Evolutionary conservation across 2,329 filamentous ascomycete species (phyloP).

Genomic region (Colletotrichum ledebouriae): DNA sequence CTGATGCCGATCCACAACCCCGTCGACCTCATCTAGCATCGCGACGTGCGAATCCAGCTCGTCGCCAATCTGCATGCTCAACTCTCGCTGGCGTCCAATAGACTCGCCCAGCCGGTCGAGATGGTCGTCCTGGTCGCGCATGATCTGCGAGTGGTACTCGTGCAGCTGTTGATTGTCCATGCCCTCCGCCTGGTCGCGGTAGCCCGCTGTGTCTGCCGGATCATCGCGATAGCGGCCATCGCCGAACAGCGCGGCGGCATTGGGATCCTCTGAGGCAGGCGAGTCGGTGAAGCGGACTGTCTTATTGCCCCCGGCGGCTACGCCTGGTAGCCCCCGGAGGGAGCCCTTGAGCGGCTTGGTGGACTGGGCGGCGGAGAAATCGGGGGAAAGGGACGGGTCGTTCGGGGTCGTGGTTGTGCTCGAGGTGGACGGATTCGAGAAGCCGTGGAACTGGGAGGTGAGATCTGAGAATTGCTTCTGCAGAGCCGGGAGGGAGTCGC

Average conservation of each 20-base stretch:
- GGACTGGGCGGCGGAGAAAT: conserved; percentile 75
- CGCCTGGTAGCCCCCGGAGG: conserved; percentile 51
- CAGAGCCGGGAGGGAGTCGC: conserved; percentile 76
- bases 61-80: conserved; percentile 96
- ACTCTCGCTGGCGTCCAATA: conserved; percentile 89
- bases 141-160: conserved; percentile 82
- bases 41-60: conserved; percentile 92
- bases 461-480: conserved; percentile 82
- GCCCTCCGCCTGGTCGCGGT: conserved; percentile 69
- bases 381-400: conserved; percentile 70
- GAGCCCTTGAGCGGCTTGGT: conserved; percentile 46
- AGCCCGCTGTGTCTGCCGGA: conserved; percentile 67
- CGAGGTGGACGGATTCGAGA: conserved; percentile 63
- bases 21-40: conserved; percentile 91
- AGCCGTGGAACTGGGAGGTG: conserved; percentile 83
- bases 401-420: conserved; percentile 72
- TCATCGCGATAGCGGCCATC: conserved; percentile 76
- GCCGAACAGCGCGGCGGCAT: conserved; percentile 61
- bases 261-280: conserved; percentile 59
- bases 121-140: conserved; percentile 93
- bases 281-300: conserved; percentile 89
- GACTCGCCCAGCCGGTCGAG: conserved; percentile 89
- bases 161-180: conserved; percentile 90
- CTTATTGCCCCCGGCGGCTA: conserved; percentile 64
- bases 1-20: conserved; percentile 84